Base-by-base conservation (phyloP, 2,329 filamentous ascomycete species). In the Pseudogymnoascus sp. region DNA sequence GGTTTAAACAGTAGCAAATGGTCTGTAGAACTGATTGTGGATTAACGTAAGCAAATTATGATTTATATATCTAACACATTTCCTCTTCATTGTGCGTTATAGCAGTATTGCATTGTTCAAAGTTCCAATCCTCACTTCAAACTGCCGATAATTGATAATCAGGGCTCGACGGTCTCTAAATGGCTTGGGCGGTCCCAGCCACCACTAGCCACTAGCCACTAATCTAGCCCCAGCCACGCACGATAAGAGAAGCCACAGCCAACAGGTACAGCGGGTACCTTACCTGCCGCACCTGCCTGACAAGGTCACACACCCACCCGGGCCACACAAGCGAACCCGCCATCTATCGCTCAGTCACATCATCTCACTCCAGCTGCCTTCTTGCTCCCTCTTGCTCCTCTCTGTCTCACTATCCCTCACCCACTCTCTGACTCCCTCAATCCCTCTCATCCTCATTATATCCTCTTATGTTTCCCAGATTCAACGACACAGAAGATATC, bases 281-380 rank as follows among this genome's bases (percentile, higher is more conserved):
- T 57, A 57, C 29, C 51, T 57, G 51, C 21, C 18, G 21, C 0
- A 51, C 45, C 45, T 54, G 23, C 51, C 51, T 57, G 51, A 57
- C 51, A 57, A 34, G 51, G 51, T 57, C 29, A 57, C 51, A 18
- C 26, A 57, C 26, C 51, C 51, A 34, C 51, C 51, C 51, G 51
- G 51, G 51, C 51, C 51, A 57, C 51, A 34, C 51, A 57, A 57
- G 51, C 51, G 51, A 57, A 57, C 51, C 51, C 51, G n/a, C 51
- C 51, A 57, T 57, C 51, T 57, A 4, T 18, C 51, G 3, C 16
- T 57, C 51, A 57, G 51, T 57, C 51, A 57, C 51, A 57, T 57
- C 51, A 57, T 57, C 51, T 34, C 51, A 57, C 51, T 57, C 34
- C 51, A 57, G 51, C 51, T 57, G n/a, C 5, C 51, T 34, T 57